Evolutionary conservation across 2,329 filamentous ascomycete genomes (phyloP).

Genomic region (Sporothrix curviconia): DNA sequence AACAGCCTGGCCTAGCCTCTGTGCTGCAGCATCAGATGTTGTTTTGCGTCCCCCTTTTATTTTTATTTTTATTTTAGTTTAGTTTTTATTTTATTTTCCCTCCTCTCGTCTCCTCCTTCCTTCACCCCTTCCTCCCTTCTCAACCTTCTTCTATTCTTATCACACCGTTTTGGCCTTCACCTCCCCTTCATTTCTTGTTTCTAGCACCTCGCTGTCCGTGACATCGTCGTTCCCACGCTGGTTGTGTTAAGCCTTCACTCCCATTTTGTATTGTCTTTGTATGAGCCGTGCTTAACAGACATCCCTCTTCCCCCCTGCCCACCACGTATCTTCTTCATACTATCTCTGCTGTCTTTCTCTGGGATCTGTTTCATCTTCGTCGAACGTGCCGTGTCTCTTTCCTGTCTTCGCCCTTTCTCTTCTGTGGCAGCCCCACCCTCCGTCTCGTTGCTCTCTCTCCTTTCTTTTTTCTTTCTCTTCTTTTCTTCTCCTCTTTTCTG

Average conservation of each 20-base stretch:
- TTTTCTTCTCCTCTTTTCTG: slow-evolving; percentile 3
- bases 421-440: slow-evolving; percentile 12
- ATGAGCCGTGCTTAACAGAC: background rate
- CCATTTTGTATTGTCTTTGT: background rate
- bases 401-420: slow-evolving; percentile 4
- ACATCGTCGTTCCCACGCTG: slow-evolving; percentile 9
- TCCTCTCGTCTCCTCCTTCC: background rate
- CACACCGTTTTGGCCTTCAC: background rate
- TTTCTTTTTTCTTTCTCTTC: slow-evolving; percentile 1
- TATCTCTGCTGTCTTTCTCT: background rate
- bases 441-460: slow-evolving; percentile 2
- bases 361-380: slow-evolving; percentile 9
- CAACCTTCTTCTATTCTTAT: background rate
- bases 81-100: background rate
- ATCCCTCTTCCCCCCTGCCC: background rate
- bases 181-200: slow-evolving; percentile 2
- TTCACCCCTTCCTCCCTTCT: background rate
- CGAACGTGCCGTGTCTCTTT: background rate
- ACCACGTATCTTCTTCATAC: background rate
- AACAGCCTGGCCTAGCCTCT: too few species aligned
- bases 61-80: too few species aligned
- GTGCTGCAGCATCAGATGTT: too few species aligned
- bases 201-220: slow-evolving; percentile 4
- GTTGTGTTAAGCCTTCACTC: slow-evolving; percentile 1
- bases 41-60: background rate